Evolutionary conservation across 768 basidiomycete species (phyloP), one percentile per base, ranked within the genome.

Genomic region (Imleria badia): DNA sequence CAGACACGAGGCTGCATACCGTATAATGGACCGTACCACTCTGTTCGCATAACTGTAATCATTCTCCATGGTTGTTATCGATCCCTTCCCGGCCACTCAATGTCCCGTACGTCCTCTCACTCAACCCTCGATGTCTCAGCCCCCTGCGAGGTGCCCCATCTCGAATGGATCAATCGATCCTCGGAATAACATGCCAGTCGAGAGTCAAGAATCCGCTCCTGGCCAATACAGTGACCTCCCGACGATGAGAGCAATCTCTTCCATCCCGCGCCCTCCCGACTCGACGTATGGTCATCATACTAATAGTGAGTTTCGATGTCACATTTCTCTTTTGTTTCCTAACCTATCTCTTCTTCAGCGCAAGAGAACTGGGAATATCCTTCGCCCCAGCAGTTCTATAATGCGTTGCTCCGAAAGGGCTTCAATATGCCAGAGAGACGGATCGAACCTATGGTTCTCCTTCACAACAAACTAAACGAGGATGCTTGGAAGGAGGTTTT

Each of bases 311-410:
- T 17, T 17, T 31, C 1, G 19, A 20, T 2, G 10, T 38, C 13
- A 3, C 34, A 1, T 29, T n/a, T 8, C 26, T n/a, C 19, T 38
- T 9, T 38, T 11, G 14, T 15, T 20, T 10, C 31, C 7, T 29
- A 15, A 48, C 5, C n/a, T n/a, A n/a, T 8, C 14, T 8, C 35
- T 3, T 45, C 22, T 14, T 36, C 13, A 59, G 58, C 45, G 8
- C 46, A 59, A 20, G 56, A 52, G 3, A 59, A 52, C 15, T 59
- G 50, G 50, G 58, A 59, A n/a, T 45, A 53, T 20, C 57, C 58
- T 2, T 59, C 58, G 3, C 56, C 56, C 19, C 56, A 59, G 31
- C 49, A 59, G 9, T 59, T 59, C 41, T 59, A 59, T 29, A 59
- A 59, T 6, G 58, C 58, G 14, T 33, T 59, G 42, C 41, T 39